Base-by-base conservation (phyloP, 2,329 filamentous ascomycete species). In the Volutella citrinella region DNA sequence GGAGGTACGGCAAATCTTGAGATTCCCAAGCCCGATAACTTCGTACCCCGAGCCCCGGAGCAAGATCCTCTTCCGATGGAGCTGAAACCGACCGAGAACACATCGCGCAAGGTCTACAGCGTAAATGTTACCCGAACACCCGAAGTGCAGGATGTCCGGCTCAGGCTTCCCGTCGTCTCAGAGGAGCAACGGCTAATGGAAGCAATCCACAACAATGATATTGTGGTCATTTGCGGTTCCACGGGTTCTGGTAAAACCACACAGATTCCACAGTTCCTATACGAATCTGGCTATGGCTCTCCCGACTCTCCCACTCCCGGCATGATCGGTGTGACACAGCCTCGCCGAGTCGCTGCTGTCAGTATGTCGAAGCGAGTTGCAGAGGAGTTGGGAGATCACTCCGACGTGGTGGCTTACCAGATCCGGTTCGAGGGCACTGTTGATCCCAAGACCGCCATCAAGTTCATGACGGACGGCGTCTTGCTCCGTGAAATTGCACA, bases 381-480 rank as follows among this genome's bases (percentile, higher is more conserved):
- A 0, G 81, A 90, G 43, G 93, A 98, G 57, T 63, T 98, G 25
- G 89, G 88, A 2, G 73, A 85, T 28, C 79, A 83, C 50, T 81
- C 80, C n/a, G 71, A 82, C 17, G 76, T 77, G 29, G 90, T 98
- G 7, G 87, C 87, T 5, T 94, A 97, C 59, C 93, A 90, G 59
- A 96, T 98, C 51, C 84, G 94, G 16, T 98, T 97, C 47, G 93
- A 98, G 56, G 88, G 84, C 30, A 91, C 82, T 0, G 81, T 85
- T 3, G 79, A 81, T 30, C 70, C 80, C 18, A 83, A 88, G 32
- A 98, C 93, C 0, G 85, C 87, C 6, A 79, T 98, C 59, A 98
- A 98, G 60, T 98, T 97, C 65, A 96, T 98, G 90, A 98, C 93
- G 0, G 93, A 98, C 61, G 93, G 93, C 74, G 89, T 98, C 18